A percentile compares a stretch with the other conserved stretches of the same genome.
Evolutionary conservation across 305 asterid genomes (phyloP).

Genomic region (Striga hermonthica): DNA sequence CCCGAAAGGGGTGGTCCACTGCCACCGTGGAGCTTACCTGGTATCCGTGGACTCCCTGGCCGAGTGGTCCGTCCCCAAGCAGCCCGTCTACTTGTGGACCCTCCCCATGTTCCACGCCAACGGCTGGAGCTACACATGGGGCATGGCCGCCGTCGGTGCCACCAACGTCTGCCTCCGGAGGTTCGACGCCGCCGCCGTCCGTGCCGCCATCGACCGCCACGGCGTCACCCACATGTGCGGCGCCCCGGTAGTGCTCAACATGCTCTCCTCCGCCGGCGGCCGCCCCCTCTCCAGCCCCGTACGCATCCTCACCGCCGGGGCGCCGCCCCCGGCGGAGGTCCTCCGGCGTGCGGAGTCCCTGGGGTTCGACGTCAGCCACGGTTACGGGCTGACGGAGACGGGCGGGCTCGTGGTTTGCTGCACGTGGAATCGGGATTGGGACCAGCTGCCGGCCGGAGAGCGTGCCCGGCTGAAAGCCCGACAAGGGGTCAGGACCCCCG

Average conservation of each 20-base stretch:
- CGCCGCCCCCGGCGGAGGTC: slow-evolving; percentile 80
- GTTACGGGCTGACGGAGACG: slow-evolving; percentile 86
- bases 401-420: slow-evolving; percentile 71
- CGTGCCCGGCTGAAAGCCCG: slow-evolving; percentile 64
- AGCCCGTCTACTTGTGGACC: slow-evolving; percentile 79
- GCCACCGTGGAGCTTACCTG: slow-evolving; percentile 68
- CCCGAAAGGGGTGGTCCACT: slow-evolving; percentile 81
- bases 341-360: slow-evolving; percentile 60
- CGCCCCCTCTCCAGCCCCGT: slow-evolving; percentile 41
- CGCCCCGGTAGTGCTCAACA: slow-evolving; percentile 78
- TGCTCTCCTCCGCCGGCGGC: slow-evolving; percentile 36
- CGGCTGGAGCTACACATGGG: slow-evolving; percentile 93
- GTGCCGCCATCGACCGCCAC: slow-evolving; percentile 40
- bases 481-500: slow-evolving; percentile 66
- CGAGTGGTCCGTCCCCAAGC: slow-evolving; percentile 63
- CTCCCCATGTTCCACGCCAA: slow-evolving; percentile 93
- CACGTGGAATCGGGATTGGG: slow-evolving; percentile 72
- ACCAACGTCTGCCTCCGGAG: slow-evolving; percentile 69
- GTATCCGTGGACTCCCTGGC: slow-evolving; percentile 51
- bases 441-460: slow-evolving; percentile 59
- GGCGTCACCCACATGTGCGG: slow-evolving; percentile 82
- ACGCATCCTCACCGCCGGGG: slow-evolving; percentile 66
- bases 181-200: slow-evolving; percentile 49
- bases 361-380: slow-evolving; percentile 72
- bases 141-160: slow-evolving; percentile 82